Conservation (phyloP, 2,329 filamentous ascomycete species). For the Nemania serpens region DNA sequence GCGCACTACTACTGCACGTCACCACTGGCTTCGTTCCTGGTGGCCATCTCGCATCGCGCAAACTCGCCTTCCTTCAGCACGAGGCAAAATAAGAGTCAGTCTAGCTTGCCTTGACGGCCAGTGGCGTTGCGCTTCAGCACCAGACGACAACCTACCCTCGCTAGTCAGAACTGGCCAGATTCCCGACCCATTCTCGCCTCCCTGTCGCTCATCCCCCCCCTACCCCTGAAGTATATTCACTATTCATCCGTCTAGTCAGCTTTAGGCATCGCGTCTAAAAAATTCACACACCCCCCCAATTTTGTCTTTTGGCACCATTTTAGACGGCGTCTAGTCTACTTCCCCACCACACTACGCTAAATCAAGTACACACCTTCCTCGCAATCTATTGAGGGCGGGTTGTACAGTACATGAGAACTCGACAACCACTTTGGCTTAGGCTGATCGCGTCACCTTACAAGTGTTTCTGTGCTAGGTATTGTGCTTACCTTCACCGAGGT, state of each 20-base stretch:
- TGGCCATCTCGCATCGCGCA: constrained; percentile 13
- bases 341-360: constrained; percentile 30
- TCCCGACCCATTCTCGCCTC: constrained; percentile 24
- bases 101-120: constrained; percentile 34
- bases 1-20: constrained; percentile 29
- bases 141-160: constrained; percentile 18
- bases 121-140: constrained; percentile 30
- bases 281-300: constrained; percentile 33
- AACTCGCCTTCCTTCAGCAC: constrained; percentile 21
- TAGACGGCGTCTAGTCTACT: constrained; percentile 24
- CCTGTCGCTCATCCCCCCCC: constrained; percentile 36
- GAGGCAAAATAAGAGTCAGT: constrained; percentile 39
- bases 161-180: constrained; percentile 36
- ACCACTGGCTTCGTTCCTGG: constrained; percentile 27
- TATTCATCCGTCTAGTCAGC: constrained; percentile 33
- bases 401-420: constrained; percentile 11
- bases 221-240: constrained; percentile 36
- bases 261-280: constrained; percentile 34
- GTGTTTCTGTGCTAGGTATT: constrained; percentile 6
- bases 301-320: constrained; percentile 36
- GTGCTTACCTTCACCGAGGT: neutral
- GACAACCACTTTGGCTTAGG: neutral
- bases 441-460: constrained; percentile 25
- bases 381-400: constrained; percentile 15
- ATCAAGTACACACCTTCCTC: constrained; percentile 24